Conservation (phyloP, 352 stramenopile species). For the Stramenopiles sp. region DNA sequence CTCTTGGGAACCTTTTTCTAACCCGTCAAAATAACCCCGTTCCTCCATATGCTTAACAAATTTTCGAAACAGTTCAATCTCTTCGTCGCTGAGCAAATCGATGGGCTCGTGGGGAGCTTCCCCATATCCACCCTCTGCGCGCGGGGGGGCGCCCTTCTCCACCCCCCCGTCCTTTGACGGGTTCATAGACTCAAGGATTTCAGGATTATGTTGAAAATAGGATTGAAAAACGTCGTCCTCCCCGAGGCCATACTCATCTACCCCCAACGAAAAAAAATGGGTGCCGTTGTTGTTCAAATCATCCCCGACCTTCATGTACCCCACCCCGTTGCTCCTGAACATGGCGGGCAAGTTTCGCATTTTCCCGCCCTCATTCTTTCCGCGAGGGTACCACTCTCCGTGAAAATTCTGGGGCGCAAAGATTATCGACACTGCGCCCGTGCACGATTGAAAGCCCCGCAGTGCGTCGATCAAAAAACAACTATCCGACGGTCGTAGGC, state of each 20-base stretch:
- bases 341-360: conserved; percentile 8
- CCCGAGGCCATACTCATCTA: not conserved
- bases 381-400: not conserved
- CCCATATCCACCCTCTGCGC: conserved; percentile 1
- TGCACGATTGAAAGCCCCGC: conserved; percentile 6
- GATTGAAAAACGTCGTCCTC: not conserved
- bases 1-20: not conserved
- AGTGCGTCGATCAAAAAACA: conserved; percentile 1
- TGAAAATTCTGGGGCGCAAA: not conserved
- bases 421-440: not conserved
- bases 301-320: conserved; percentile 11
- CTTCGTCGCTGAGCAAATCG: conserved; percentile 7
- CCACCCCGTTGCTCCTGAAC: not conserved
- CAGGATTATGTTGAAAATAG: not conserved
- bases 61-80: conserved; percentile 13
- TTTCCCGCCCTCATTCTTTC: not conserved
- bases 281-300: conserved; percentile 8
- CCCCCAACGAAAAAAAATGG: not conserved
- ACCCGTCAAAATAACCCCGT: conserved; percentile 10
- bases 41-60: not conserved
- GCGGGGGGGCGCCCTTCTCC: no score
- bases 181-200: no score
- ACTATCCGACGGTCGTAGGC: not conserved
- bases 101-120: not conserved
- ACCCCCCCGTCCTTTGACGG: no score